Evolutionary conservation across 1,284 basidiomycete genomes (phyloP), one percentile per base, ranked within the genome.

Genomic region (Tilletia caries): DNA sequence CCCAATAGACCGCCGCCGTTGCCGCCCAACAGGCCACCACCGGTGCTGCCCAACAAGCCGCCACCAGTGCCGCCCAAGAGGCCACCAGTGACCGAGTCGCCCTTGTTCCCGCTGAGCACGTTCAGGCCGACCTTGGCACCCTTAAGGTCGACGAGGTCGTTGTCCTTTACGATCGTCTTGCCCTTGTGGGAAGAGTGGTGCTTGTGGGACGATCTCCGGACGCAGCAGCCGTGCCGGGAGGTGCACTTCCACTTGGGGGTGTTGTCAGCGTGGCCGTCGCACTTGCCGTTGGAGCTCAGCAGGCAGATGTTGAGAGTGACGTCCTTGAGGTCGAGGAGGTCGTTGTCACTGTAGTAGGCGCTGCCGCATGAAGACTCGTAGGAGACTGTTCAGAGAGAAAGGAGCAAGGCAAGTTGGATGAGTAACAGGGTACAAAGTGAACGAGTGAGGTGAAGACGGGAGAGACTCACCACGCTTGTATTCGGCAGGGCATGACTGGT

Each of bases 251-350:
- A 54, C 29, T 29, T 54, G 23, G 52, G 52, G 5, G 52, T 29
- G 23, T 54, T 54, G 52, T 54, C 52, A 23, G 52, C 52, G 52
- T 54, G 52, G 52, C 29, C 29, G 69, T 70, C 64, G 64, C 74
- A 71, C 64, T 65, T 74, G 64, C 69, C 69, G 58, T 75, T 71
- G 37, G 68, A 68, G 48, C 74, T 71, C 43, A 71, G 72, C 60
- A 70, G 64, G 64, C 71, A 70, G 69, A 73, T 72, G 44, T 71
- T 71, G 73, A 71, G 29, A 1, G 52, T 27, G 23, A 29, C 25
- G 15, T 54, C 52, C 52, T 54, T 54, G 52, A 54, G 52, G 52
- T 54, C 52, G 12, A 54, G 3, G 25, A 54, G 25, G 52, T 54
- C 52, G 52, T 54, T 54, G 13, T 54, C 52, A 23, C 52, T 54